Evolutionary conservation across 2,329 filamentous ascomycete species (phyloP).

Genomic region (Fusarium denticulatum): DNA sequence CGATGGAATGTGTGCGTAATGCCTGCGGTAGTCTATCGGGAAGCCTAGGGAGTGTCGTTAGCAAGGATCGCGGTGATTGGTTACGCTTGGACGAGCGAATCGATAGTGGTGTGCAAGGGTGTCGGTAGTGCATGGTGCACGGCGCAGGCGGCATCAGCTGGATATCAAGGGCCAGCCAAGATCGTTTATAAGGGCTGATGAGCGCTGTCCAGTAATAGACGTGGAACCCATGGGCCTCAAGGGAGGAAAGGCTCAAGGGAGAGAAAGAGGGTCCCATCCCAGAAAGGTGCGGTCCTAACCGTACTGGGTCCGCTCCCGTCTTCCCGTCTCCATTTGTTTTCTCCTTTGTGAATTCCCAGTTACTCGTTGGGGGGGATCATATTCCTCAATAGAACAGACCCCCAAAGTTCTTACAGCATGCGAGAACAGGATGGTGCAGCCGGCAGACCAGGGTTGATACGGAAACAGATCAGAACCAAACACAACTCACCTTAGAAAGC

Average conservation of each 20-base stretch:
- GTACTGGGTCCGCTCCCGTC: slow-evolving; percentile 43
- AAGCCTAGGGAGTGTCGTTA: slow-evolving; percentile 38
- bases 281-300: slow-evolving; percentile 41
- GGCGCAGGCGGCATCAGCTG: slow-evolving; percentile 42
- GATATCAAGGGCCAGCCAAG: slow-evolving; percentile 34
- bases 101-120: slow-evolving; percentile 45
- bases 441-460: neutral
- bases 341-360: slow-evolving; percentile 27
- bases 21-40: slow-evolving; percentile 33
- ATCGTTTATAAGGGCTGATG: slow-evolving; percentile 29
- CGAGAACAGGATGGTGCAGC: neutral
- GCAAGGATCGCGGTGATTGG: slow-evolving; percentile 37
- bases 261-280: slow-evolving; percentile 11
- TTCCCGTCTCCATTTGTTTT: slow-evolving; percentile 42
- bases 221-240: slow-evolving; percentile 26
- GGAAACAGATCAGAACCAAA: slow-evolving; percentile 6
- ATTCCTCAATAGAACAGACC: slow-evolving; percentile 2
- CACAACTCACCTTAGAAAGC: slow-evolving; percentile 28
- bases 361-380: slow-evolving; percentile 6
- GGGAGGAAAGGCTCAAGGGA: slow-evolving; percentile 29
- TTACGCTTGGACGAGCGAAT: slow-evolving; percentile 10
- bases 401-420: neutral
- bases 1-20: slow-evolving; percentile 39
- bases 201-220: slow-evolving; percentile 23
- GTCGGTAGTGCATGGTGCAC: slow-evolving; percentile 39